These are phyloP conservation scores for Rhizopogon vinicolor DNA, from an alignment of 768 basidiomycete genomes.

Conservation along the genomic window DNA sequence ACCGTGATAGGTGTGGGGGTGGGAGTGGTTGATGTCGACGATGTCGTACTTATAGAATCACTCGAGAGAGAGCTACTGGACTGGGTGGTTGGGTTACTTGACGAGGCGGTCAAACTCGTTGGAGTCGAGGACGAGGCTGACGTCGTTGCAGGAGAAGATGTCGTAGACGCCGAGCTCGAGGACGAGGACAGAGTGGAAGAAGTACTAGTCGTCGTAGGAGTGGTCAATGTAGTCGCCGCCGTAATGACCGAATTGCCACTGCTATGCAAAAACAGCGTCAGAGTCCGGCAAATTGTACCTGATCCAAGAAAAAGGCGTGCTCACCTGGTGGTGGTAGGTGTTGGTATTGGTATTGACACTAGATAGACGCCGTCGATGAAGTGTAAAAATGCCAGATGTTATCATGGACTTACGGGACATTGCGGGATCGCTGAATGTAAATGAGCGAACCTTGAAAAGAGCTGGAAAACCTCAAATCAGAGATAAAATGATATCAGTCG, in stretches of 20 bases:
- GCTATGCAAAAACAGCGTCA: neutral
- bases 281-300: neutral
- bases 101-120: neutral
- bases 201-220: neutral
- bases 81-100: neutral
- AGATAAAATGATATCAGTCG: neutral
- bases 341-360: neutral
- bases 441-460: slow-evolving; percentile 1
- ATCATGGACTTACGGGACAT: slow-evolving; percentile 9
- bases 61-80: neutral
- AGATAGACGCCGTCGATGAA: neutral
- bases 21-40: neutral
- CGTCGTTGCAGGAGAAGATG: neutral
- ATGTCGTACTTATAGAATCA: neutral
- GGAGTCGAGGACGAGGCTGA: neutral
- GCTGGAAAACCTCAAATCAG: neutral
- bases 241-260: too few species aligned
- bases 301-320: neutral
- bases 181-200: neutral
- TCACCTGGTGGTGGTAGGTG: neutral
- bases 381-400: neutral
- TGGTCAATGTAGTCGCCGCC: neutral
- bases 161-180: neutral
- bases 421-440: slow-evolving; percentile 4
- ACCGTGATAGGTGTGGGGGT: neutral